phyloP scores from a whole-genome alignment of 257 asterid genomes.

The Forsythia suspensa region DNA sequence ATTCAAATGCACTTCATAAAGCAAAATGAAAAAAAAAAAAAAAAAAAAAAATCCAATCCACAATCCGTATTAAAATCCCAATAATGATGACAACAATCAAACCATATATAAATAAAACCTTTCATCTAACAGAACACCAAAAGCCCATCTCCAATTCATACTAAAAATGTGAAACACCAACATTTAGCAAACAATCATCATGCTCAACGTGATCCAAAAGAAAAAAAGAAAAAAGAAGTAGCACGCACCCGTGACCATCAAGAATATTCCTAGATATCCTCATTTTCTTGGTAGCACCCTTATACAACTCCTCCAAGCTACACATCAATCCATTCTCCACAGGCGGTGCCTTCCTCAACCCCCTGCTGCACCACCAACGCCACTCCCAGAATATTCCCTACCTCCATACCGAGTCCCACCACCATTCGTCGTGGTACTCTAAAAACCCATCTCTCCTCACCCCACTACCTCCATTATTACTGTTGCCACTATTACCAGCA shows the following conservation, averaged over 20 bases:
- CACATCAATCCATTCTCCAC: conserved; percentile 77
- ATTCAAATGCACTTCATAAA: background rate
- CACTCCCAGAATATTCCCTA: conserved; percentile 33
- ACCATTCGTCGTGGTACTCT: conserved; percentile 63
- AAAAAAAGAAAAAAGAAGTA: background rate
- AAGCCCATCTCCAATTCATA: background rate
- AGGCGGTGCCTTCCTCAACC: conserved; percentile 64
- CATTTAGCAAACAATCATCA: conserved; percentile 5
- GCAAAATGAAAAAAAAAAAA: background rate
- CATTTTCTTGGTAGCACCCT: conserved; percentile 85
- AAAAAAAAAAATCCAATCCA: too few species aligned
- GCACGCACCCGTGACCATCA: conserved; percentile 69
- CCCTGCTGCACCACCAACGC: conserved; percentile 42
- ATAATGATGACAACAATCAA: background rate
- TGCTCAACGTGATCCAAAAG: too few species aligned
- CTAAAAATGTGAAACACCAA: background rate
- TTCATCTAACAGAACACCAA: background rate
- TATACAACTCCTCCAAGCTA: conserved; percentile 87
- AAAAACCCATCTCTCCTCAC: conserved; percentile 56
- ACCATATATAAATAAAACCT: background rate
- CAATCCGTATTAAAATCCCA: too few species aligned
- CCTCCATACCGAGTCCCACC: conserved; percentile 21
- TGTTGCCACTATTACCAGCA: conserved; percentile 23
- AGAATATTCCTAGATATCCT: conserved; percentile 73
- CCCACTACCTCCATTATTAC: conserved; percentile 22